A percentile compares a stretch with the other conserved stretches of the same genome.
phyloP scores from a whole-genome alignment of 768 basidiomycete genomes.

The Scleroderma bovista region DNA sequence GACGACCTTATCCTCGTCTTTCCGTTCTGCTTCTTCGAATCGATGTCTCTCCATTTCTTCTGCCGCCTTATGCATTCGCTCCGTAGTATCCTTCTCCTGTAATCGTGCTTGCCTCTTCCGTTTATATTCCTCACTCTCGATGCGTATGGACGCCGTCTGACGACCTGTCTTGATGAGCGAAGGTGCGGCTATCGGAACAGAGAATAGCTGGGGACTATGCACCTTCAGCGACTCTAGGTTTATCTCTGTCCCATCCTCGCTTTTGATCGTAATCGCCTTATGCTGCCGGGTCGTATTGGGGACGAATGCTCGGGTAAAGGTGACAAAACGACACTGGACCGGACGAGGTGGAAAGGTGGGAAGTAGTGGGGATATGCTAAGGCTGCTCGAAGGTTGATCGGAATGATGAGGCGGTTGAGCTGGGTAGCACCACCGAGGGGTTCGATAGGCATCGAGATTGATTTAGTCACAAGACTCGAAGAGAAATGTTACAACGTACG shows the following conservation, averaged over 20 bases:
- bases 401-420: conserved; percentile 27
- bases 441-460: conserved; percentile 42
- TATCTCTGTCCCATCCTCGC: conserved; percentile 58
- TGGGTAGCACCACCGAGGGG: conserved; percentile 38
- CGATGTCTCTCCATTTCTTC: conserved; percentile 34
- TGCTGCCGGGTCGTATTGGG: conserved; percentile 40
- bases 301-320: conserved; percentile 61
- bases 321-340: conserved; percentile 48
- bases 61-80: conserved; percentile 31
- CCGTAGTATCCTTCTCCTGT: conserved; percentile 39
- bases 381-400: conserved; percentile 41
- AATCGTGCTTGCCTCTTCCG: conserved; percentile 40
- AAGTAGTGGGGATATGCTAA: conserved; percentile 51
- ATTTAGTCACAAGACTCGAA: neutral
- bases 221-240: conserved; percentile 52
- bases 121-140: conserved; percentile 60
- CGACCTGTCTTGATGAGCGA: conserved; percentile 24
- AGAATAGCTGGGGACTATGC: conserved; percentile 36
- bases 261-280: conserved; percentile 53
- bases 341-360: conserved; percentile 57
- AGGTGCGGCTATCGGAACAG: conserved; percentile 35
- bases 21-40: conserved; percentile 32
- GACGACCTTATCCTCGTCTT: conserved; percentile 18
- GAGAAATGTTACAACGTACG: conserved; percentile 37
- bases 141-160: conserved; percentile 41